phyloP scores from a whole-genome alignment of 495 filamentous ascomycete species.

The Neurospora intermedia region DNA sequence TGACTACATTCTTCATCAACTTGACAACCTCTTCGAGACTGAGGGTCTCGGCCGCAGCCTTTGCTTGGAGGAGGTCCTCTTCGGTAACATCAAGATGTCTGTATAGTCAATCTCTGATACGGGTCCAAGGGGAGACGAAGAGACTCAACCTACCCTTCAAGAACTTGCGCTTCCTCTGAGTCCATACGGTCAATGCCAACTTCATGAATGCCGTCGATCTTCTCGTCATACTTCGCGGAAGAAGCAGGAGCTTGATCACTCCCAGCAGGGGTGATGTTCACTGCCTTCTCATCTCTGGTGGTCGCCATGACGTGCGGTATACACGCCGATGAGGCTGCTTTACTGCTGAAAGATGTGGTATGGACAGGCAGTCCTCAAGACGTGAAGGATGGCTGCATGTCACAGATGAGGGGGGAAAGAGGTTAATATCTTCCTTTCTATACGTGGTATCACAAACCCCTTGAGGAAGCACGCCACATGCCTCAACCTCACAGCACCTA shows the following conservation, averaged over 20 bases:
- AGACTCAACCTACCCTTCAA: background rate
- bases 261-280: background rate
- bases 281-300: background rate
- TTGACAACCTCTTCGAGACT: slow-evolving; percentile 16
- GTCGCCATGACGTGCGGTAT: background rate
- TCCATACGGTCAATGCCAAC: background rate
- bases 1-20: slow-evolving; percentile 18
- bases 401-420: background rate
- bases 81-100: slow-evolving; percentile 19
- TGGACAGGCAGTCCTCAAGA: background rate
- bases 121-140: background rate
- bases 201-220: background rate
- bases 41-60: slow-evolving; percentile 12
- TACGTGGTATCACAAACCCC: background rate
- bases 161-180: background rate
- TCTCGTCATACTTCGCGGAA: background rate
- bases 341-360: background rate
- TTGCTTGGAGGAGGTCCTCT: slow-evolving; percentile 20
- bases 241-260: background rate
- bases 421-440: background rate
- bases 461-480: background rate
- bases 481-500: background rate
- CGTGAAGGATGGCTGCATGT: background rate
- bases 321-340: background rate
- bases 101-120: background rate